Conservation (phyloP, 2,329 filamentous ascomycete genomes). For the Scleromitrula shiraiana region DNA sequence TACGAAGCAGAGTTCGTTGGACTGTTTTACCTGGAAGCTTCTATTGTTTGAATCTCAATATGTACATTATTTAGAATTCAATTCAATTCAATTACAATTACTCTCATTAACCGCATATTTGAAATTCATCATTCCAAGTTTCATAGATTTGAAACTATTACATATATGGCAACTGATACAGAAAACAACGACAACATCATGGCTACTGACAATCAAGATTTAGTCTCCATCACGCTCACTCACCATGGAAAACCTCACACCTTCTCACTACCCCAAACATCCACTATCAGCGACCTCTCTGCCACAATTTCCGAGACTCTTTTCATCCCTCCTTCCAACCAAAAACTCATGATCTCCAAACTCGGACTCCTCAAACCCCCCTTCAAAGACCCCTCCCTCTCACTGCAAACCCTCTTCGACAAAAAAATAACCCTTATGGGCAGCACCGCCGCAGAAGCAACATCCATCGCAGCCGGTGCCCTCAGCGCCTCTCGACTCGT, state of each 20-base stretch:
- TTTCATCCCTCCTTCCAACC: slow-evolving; percentile 52
- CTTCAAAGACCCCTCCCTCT: slow-evolving; percentile 49
- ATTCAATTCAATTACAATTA: background rate
- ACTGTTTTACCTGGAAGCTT: slow-evolving; percentile 26
- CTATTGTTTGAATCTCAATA: slow-evolving; percentile 8
- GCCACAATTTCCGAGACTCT: slow-evolving; percentile 46
- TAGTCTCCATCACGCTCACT: slow-evolving; percentile 38
- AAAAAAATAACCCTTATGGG: slow-evolving; percentile 62
- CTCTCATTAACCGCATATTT: no score
- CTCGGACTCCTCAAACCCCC: slow-evolving; percentile 56
- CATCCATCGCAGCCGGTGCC: slow-evolving; percentile 40
- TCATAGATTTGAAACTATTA: background rate
- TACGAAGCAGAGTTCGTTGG: slow-evolving; percentile 26
- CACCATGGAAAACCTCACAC: slow-evolving; percentile 40
- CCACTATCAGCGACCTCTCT: slow-evolving; percentile 51
- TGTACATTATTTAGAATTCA: background rate
- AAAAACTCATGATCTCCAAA: slow-evolving; percentile 62
- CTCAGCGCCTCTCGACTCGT: slow-evolving; percentile 42
- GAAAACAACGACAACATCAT: slow-evolving; percentile 13
- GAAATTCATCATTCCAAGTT: background rate
- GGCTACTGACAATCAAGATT: slow-evolving; percentile 23
- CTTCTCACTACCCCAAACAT: slow-evolving; percentile 37
- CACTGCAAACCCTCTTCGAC: slow-evolving; percentile 39
- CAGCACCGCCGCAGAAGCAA: slow-evolving; percentile 51
- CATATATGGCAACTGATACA: background rate